Evolutionary conservation across 2,329 filamentous ascomycete genomes (phyloP).

Genomic region (Botrytis pseudocinerea): DNA sequence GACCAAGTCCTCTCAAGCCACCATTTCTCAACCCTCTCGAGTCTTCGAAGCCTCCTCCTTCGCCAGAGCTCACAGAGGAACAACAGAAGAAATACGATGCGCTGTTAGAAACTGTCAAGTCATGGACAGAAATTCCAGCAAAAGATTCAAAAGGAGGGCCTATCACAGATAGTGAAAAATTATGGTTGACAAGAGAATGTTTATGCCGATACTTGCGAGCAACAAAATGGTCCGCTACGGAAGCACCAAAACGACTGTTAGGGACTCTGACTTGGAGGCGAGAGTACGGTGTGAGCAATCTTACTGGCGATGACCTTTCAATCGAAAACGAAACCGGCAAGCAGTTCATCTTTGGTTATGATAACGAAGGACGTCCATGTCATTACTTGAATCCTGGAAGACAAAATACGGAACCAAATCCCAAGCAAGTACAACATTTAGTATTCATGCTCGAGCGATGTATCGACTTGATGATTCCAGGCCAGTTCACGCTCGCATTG

Average conservation of each 20-base stretch:
- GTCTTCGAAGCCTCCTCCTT: constrained; percentile 45
- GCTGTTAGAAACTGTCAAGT: constrained; percentile 68
- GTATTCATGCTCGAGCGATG: constrained; percentile 94
- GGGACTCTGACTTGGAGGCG: constrained; percentile 84
- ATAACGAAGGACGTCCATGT: constrained; percentile 82
- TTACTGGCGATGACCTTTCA: constrained; percentile 84
- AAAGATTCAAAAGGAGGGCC: constrained; percentile 60
- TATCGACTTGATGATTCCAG: constrained; percentile 82
- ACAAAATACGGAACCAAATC: constrained; percentile 87
- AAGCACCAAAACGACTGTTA: constrained; percentile 76
- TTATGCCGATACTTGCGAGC: constrained; percentile 90
- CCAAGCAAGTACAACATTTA: constrained; percentile 87
- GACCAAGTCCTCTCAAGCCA: constrained; percentile 46
- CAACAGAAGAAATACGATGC: constrained; percentile 80
- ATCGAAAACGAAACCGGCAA: constrained; percentile 97
- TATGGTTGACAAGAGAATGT: constrained; percentile 92
- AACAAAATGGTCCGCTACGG: constrained; percentile 80
- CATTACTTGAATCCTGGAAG: constrained; percentile 85
- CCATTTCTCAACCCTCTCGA: constrained; percentile 38
- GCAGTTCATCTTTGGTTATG: constrained; percentile 85
- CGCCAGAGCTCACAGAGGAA: constrained; percentile 67
- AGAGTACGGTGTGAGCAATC: constrained; percentile 75
- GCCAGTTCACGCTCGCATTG: constrained; percentile 82
- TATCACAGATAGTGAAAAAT: constrained; percentile 75
- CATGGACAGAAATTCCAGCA: constrained; percentile 70